Conservation (phyloP, 257 asterid genomes). For the Leonotis leonurus region DNA sequence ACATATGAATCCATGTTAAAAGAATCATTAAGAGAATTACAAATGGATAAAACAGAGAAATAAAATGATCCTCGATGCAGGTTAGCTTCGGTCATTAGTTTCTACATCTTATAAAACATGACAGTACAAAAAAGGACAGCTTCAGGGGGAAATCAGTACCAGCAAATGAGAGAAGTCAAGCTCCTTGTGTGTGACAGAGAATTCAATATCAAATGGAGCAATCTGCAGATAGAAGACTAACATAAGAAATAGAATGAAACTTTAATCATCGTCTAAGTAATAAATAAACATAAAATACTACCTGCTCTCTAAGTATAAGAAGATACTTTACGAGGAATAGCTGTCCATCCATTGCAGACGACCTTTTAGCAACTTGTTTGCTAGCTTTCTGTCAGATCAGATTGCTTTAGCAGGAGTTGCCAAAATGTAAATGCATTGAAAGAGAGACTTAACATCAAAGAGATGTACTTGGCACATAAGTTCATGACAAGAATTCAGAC, state of each 20-base stretch:
- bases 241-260: constrained; percentile 24
- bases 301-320: constrained; percentile 97
- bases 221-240: constrained; percentile 49
- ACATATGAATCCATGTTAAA: not conserved
- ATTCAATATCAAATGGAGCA: constrained; percentile 96
- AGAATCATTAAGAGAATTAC: no score
- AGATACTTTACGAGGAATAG: constrained; percentile 89
- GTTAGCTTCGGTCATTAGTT: constrained; percentile 11
- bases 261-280: not conserved
- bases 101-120: constrained; percentile 4
- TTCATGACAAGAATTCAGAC: not conserved
- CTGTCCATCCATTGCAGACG: constrained; percentile 88
- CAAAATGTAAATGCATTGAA: constrained; percentile 18
- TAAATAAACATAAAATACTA: constrained; percentile 21
- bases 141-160: constrained; percentile 43
- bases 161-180: constrained; percentile 98
- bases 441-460: constrained; percentile 7
- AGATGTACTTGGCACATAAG: constrained; percentile 3
- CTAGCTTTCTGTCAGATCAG: constrained; percentile 76
- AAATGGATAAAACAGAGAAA: not conserved
- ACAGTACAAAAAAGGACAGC: constrained; percentile 1
- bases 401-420: constrained; percentile 16
- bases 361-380: constrained; percentile 61
- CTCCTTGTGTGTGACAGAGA: constrained; percentile 96
- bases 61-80: not conserved